Evolutionary conservation across 306 rosid species (phyloP).

Genomic region (Prunus dulcis): DNA sequence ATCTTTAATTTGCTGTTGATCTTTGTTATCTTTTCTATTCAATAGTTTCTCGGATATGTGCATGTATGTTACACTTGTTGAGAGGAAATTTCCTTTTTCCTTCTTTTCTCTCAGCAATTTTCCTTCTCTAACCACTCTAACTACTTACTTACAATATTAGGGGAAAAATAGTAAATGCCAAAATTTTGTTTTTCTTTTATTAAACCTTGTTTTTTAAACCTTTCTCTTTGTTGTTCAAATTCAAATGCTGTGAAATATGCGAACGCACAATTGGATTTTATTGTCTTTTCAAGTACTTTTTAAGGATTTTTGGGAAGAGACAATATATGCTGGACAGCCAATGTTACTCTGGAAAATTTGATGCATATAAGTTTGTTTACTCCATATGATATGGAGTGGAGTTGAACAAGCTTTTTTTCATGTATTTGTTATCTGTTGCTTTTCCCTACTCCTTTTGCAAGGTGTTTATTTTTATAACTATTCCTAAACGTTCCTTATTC

Average conservation of each 20-base stretch:
- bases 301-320: background rate
- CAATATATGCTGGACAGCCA: background rate
- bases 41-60: background rate
- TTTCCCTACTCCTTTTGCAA: too few species aligned
- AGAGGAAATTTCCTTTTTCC: too few species aligned
- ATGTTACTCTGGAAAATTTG: background rate
- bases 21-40: background rate
- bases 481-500: background rate
- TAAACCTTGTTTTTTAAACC: too few species aligned
- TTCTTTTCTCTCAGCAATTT: background rate
- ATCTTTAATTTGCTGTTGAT: background rate
- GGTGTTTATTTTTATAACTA: background rate
- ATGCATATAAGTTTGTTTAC: background rate
- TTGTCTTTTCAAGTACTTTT: background rate
- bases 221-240: too few species aligned
- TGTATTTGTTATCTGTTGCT: too few species aligned
- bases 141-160: background rate
- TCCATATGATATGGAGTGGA: too few species aligned
- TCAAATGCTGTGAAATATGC: background rate
- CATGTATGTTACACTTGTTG: too few species aligned
- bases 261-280: background rate
- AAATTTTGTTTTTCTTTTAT: background rate
- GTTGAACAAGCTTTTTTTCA: background rate
- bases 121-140: background rate
- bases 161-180: background rate